These are phyloP conservation scores for Aspergillus versicolor DNA, from an alignment of 2,329 filamentous ascomycete species.

Conservation along the genomic window DNA sequence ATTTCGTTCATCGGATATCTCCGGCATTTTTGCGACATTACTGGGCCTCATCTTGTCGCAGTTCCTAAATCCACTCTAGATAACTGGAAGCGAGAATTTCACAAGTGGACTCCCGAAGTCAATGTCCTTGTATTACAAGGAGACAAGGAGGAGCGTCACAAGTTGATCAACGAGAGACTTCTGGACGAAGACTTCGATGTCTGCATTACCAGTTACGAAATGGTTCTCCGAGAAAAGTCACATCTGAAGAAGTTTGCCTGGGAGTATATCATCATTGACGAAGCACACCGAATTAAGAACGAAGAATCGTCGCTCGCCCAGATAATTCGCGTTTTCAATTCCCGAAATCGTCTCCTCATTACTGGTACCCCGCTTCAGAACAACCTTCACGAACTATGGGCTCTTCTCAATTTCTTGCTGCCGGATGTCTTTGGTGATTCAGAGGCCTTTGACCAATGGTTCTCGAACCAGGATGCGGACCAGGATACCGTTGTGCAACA, in stretches of 20 bases:
- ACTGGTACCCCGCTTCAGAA: constrained; percentile 97
- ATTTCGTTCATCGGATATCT: constrained; percentile 96
- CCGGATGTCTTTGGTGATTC: constrained; percentile 97
- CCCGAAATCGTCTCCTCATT: constrained; percentile 89
- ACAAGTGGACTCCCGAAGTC: constrained; percentile 91
- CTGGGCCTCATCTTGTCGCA: constrained; percentile 83
- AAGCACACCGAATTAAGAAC: constrained; percentile 98
- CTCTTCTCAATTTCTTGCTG: constrained; percentile 93
- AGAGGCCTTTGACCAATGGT: constrained; percentile 97
- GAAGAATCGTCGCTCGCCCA: constrained; percentile 96
- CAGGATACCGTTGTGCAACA: constrained; percentile 96
- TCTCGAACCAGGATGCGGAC: constrained; percentile 83
- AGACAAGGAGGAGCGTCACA: constrained; percentile 86
- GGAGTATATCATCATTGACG: constrained; percentile 99
- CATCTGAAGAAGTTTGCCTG: constrained; percentile 97
- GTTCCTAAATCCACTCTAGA: constrained; percentile 97
- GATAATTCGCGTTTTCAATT: constrained; percentile 94
- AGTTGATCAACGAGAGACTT: constrained; percentile 86
- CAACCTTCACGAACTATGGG: constrained; percentile 97
- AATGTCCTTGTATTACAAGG: constrained; percentile 92
- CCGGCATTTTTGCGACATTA: constrained; percentile 84
- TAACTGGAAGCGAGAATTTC: constrained; percentile 97
- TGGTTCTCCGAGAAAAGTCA: constrained; percentile 93
- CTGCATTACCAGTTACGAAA: constrained; percentile 97
- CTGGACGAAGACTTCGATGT: constrained; percentile 95